phyloP scores from a whole-genome alignment of 495 filamentous ascomycete genomes.

The Trichoderma orchidacearum region DNA sequence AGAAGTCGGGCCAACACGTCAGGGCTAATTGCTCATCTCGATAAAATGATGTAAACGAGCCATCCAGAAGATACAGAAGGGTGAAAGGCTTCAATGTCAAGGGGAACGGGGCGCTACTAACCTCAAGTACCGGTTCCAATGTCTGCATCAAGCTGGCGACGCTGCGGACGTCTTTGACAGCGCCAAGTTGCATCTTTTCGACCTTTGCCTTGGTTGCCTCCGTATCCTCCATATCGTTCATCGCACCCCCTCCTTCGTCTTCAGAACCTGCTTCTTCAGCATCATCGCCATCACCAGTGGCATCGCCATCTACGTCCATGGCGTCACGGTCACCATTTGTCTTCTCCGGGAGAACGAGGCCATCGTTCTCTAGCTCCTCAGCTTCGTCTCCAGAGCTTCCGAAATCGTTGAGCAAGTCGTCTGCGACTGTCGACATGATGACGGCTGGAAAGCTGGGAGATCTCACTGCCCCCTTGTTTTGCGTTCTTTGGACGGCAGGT shows the following conservation, averaged over 20 bases:
- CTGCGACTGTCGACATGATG: constrained; percentile 65
- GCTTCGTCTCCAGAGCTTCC: constrained; percentile 56
- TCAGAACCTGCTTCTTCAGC: constrained; percentile 36
- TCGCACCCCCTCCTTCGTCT: constrained; percentile 23
- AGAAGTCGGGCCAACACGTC: constrained; percentile 37
- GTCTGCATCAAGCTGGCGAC: constrained; percentile 67
- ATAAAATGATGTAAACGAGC: constrained; percentile 33
- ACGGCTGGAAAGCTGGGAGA: neutral
- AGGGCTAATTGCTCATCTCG: constrained; percentile 34
- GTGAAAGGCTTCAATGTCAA: constrained; percentile 3
- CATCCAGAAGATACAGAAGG: constrained; percentile 6
- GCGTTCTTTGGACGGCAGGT: no score
- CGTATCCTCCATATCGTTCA: constrained; percentile 43
- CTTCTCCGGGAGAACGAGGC: constrained; percentile 18
- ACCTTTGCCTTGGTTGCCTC: constrained; percentile 59
- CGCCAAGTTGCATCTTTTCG: constrained; percentile 64
- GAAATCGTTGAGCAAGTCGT: constrained; percentile 82
- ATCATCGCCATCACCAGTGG: constrained; percentile 11
- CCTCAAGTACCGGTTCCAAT: constrained; percentile 63
- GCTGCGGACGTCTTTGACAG: constrained; percentile 57
- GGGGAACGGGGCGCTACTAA: constrained; percentile 29
- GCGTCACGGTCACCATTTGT: constrained; percentile 22
- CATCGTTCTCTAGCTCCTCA: constrained; percentile 35
- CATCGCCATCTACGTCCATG: constrained; percentile 29
- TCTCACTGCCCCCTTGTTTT: no score